Percentiles rank a stretch among this genome's conserved stretches.
These are phyloP conservation scores for Colletotrichum sp. DNA, from an alignment of 2,329 filamentous ascomycete genomes.

Conservation along the genomic window DNA sequence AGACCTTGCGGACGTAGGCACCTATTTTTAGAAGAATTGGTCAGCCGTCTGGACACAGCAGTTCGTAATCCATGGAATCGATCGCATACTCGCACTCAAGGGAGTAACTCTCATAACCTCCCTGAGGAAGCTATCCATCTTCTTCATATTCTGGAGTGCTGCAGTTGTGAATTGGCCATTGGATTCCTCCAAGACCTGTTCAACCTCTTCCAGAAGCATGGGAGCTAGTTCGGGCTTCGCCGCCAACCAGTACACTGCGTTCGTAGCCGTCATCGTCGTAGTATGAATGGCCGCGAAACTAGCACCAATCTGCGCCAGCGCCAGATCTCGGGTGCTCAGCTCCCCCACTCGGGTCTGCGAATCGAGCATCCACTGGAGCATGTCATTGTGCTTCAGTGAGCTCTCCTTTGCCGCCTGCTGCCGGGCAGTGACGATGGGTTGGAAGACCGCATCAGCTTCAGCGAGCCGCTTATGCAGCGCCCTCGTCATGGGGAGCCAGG, in stretches of 20 bases:
- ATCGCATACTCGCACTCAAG: conserved; percentile 25
- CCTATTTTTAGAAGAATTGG: neutral
- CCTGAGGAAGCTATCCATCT: conserved; percentile 44
- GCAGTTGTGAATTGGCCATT: conserved; percentile 35
- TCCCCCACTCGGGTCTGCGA: conserved; percentile 35
- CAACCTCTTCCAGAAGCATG: conserved; percentile 56
- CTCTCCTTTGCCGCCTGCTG: neutral
- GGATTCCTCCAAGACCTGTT: conserved; percentile 37
- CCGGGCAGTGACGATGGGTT: neutral
- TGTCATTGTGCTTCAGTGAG: conserved; percentile 11
- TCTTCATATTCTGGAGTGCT: conserved; percentile 40
- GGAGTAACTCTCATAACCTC: conserved; percentile 45
- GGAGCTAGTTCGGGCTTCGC: conserved; percentile 53
- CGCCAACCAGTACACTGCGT: conserved; percentile 49
- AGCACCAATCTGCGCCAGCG: conserved; percentile 45
- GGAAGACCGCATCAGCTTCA: neutral
- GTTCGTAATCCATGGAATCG: too few relatives aligned
- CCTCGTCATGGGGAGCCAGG: neutral
- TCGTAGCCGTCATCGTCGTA: conserved; percentile 49
- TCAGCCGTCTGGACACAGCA: neutral
- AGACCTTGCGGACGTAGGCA: conserved; percentile 38
- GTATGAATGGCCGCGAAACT: conserved; percentile 58
- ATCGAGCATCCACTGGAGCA: conserved; percentile 52
- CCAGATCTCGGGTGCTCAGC: conserved; percentile 37
- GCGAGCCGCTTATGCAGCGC: neutral